Percentiles rank a stretch among this genome's conserved stretches.
phyloP scores from a whole-genome alignment of 495 filamentous ascomycete species.

The Neurospora sp. region DNA sequence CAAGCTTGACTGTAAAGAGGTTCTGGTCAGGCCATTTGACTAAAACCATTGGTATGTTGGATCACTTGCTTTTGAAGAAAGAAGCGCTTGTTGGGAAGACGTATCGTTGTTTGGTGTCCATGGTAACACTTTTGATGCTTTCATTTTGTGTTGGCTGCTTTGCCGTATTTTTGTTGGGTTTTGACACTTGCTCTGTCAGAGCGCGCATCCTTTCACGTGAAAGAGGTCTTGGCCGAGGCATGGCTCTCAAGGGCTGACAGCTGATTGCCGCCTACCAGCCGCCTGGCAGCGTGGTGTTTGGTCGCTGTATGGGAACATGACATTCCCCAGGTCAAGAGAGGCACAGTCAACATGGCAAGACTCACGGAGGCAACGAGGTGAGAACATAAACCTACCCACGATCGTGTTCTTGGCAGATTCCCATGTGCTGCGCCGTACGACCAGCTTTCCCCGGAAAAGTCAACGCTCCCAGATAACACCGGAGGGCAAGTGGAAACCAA shows the following conservation, averaged over 20 bases:
- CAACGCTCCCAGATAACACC: neutral
- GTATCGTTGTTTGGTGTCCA: neutral
- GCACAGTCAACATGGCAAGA: neutral
- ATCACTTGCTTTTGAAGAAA: neutral
- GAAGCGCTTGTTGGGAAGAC: neutral
- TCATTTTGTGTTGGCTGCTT: neutral
- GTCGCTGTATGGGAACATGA: neutral
- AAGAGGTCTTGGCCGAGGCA: neutral
- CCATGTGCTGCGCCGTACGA: neutral
- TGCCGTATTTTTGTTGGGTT: neutral
- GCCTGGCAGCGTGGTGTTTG: neutral
- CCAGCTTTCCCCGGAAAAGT: neutral
- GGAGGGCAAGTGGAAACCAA: neutral
- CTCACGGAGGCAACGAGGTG: neutral
- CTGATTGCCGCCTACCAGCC: neutral
- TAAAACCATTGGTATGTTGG: neutral
- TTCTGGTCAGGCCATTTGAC: neutral
- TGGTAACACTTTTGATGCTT: neutral
- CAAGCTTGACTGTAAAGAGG: neutral
- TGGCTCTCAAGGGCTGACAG: neutral
- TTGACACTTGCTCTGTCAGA: neutral
- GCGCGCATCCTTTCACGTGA: too few species aligned
- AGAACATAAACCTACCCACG: neutral
- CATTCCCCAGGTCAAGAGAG: neutral
- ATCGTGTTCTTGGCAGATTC: neutral